phyloP scores from a whole-genome alignment of 768 basidiomycete species.

The Trametes cinnabarina region DNA sequence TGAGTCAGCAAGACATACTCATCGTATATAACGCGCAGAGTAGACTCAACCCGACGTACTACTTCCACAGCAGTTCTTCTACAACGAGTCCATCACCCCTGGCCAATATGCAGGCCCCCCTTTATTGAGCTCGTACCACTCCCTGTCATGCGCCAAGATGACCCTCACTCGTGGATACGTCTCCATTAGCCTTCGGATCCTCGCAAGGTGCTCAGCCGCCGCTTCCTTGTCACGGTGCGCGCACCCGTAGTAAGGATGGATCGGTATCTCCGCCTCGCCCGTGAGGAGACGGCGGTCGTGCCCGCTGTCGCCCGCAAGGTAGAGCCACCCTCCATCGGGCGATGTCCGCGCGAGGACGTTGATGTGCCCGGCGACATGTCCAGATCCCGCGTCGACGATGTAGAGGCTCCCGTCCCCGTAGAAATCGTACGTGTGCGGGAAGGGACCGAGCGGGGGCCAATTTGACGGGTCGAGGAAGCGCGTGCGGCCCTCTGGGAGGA shows the following conservation, averaged over 20 bases:
- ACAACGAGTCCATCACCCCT: constrained; percentile 16
- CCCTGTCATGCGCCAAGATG: constrained; percentile 51
- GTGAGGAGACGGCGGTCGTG: constrained; percentile 28
- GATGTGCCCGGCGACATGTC: constrained; percentile 54
- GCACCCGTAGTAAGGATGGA: neutral
- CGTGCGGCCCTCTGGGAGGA: constrained; percentile 18
- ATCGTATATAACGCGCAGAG: no score
- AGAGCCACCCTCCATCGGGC: constrained; percentile 51
- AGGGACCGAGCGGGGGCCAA: constrained; percentile 45
- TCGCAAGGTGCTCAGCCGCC: constrained; percentile 42
- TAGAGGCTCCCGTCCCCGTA: constrained; percentile 59
- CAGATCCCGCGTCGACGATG: constrained; percentile 50
- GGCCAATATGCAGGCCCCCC: constrained; percentile 40
- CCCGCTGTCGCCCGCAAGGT: constrained; percentile 49
- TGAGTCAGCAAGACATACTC: no score
- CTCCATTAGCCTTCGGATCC: constrained; percentile 34
- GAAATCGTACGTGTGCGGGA: constrained; percentile 50
- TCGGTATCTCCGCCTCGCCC: constrained; percentile 4
- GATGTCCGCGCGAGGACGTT: constrained; percentile 55
- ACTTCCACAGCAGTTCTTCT: no score
- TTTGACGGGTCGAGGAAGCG: constrained; percentile 31
- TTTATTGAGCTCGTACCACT: constrained; percentile 49
- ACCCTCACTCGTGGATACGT: constrained; percentile 41
- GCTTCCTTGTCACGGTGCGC: constrained; percentile 1
- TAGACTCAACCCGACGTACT: no score